A percentile compares a stretch with the other conserved stretches of the same genome.
phyloP scores from a whole-genome alignment of 306 rosid genomes.

The Prunus mongolica region DNA sequence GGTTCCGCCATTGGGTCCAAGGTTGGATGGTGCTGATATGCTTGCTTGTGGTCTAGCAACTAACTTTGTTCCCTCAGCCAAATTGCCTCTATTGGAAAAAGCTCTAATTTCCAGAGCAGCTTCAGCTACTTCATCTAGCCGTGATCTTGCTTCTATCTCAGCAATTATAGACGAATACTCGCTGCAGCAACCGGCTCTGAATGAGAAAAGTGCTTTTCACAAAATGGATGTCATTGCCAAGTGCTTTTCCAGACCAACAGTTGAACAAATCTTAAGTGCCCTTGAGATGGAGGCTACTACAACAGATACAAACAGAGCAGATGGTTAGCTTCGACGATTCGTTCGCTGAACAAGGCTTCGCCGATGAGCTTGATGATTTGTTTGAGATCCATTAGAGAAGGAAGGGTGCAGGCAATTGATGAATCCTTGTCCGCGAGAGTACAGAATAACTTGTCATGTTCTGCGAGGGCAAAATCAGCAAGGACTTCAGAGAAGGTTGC shows the following conservation, averaged over 20 bases:
- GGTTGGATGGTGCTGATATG: slow-evolving; percentile 78
- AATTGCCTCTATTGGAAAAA: slow-evolving; percentile 57
- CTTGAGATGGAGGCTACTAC: slow-evolving; percentile 50
- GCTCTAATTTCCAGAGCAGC: slow-evolving; percentile 40
- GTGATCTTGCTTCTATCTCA: slow-evolving; percentile 47
- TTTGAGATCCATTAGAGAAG: slow-evolving; percentile 77
- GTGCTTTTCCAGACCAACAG: slow-evolving; percentile 65
- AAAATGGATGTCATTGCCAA: slow-evolving; percentile 58
- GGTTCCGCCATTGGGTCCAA: slow-evolving; percentile 3
- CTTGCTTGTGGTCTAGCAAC: slow-evolving; percentile 82
- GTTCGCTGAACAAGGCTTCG: slow-evolving; percentile 59
- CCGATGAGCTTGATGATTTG: slow-evolving; percentile 75
- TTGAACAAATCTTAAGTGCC: slow-evolving; percentile 66
- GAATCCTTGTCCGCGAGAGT: slow-evolving; percentile 56
- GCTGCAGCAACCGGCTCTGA: slow-evolving; percentile 38
- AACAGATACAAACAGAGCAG: slow-evolving; percentile 26
- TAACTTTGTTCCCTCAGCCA: slow-evolving; percentile 54
- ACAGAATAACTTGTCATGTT: slow-evolving; percentile 67
- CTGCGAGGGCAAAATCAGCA: slow-evolving; percentile 59
- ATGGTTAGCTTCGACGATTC: slow-evolving; percentile 58
- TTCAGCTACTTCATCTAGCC: slow-evolving; percentile 15
- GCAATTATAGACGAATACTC: slow-evolving; percentile 51
- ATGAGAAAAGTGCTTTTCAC: slow-evolving; percentile 48
- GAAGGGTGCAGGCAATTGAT: slow-evolving; percentile 61
- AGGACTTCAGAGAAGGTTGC: slow-evolving; percentile 79